A percentile compares a stretch with the other conserved stretches of the same genome.
These are phyloP conservation scores for Arachnopeziza araneosa DNA, from an alignment of 2,329 filamentous ascomycete species.

Conservation along the genomic window DNA sequence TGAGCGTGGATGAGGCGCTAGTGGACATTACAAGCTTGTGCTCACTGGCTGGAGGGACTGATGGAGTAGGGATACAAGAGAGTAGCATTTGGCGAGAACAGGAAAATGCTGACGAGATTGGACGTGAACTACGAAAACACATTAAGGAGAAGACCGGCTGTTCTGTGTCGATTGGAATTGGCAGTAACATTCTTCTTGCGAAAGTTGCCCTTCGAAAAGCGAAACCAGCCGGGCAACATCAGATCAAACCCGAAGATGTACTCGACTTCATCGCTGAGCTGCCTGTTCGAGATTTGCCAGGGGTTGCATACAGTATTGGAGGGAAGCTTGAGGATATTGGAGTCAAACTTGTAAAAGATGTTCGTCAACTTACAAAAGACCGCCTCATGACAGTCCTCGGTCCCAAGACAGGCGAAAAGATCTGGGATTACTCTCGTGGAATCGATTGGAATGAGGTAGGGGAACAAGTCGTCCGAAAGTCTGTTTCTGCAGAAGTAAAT, in stretches of 20 bases:
- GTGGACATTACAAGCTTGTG: constrained; percentile 75
- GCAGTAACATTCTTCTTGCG: constrained; percentile 82
- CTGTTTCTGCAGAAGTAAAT: constrained; percentile 93
- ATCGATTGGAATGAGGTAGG: constrained; percentile 84
- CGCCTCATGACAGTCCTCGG: constrained; percentile 68
- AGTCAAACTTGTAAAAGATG: constrained; percentile 75
- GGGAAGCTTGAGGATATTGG: constrained; percentile 85
- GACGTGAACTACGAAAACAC: constrained; percentile 56
- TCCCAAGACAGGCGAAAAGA: constrained; percentile 85
- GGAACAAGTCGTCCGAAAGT: constrained; percentile 80
- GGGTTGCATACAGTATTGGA: constrained; percentile 86
- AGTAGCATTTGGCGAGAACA: constrained; percentile 68
- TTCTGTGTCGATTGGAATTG: constrained; percentile 87
- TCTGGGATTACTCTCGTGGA: constrained; percentile 86
- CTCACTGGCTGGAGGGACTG: constrained; percentile 57
- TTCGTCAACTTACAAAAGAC: constrained; percentile 72
- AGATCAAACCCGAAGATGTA: constrained; percentile 76
- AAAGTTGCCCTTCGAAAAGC: constrained; percentile 87
- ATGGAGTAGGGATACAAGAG: constrained; percentile 60
- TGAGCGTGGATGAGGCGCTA: constrained; percentile 93
- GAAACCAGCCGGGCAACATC: constrained; percentile 89
- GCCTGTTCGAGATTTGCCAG: constrained; percentile 75
- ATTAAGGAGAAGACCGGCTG: constrained; percentile 76
- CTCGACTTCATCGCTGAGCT: constrained; percentile 72
- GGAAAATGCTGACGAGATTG: constrained; percentile 68